Percentiles rank a stretch among this genome's conserved stretches.
These are phyloP conservation scores for Hymenoscyphus scutula DNA, from an alignment of 2,329 filamentous ascomycete species.

Conservation along the genomic window DNA sequence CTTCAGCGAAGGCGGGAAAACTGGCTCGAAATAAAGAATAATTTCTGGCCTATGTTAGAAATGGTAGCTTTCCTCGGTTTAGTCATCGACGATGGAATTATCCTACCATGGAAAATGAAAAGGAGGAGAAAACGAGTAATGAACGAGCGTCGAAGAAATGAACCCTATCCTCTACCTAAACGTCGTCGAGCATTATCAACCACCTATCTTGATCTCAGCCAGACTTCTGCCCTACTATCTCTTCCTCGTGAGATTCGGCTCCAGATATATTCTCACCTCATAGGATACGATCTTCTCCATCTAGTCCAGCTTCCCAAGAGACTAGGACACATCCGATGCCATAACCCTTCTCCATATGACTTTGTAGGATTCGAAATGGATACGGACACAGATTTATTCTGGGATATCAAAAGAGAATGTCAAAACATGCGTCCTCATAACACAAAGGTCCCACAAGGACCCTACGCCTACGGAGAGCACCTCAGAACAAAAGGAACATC, in stretches of 20 bases:
- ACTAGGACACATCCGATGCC: neutral
- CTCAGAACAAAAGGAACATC: neutral
- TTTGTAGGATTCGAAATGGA: too few species aligned
- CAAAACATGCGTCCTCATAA: too few species aligned
- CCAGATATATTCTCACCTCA: neutral
- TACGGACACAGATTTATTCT: too few species aligned
- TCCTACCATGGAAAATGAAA: neutral
- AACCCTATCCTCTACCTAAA: neutral
- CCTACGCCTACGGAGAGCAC: neutral
- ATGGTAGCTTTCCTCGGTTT: too few species aligned
- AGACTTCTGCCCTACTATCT: neutral
- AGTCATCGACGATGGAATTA: too few species aligned
- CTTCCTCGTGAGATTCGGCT: neutral
- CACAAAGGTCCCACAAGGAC: too few species aligned
- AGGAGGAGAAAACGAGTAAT: neutral
- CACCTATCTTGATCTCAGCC: neutral
- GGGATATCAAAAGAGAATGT: too few species aligned
- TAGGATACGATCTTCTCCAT: conserved; percentile 2
- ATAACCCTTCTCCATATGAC: too few species aligned
- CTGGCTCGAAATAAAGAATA: too few species aligned
- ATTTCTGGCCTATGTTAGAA: too few species aligned
- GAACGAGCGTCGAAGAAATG: neutral
- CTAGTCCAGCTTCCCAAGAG: neutral
- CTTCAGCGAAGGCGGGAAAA: too few species aligned
- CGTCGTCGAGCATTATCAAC: neutral